Evolutionary conservation across 2,329 filamentous ascomycete genomes (phyloP), one percentile per base, ranked within the genome.

Genomic region (Hymenoscyphus albidus): DNA sequence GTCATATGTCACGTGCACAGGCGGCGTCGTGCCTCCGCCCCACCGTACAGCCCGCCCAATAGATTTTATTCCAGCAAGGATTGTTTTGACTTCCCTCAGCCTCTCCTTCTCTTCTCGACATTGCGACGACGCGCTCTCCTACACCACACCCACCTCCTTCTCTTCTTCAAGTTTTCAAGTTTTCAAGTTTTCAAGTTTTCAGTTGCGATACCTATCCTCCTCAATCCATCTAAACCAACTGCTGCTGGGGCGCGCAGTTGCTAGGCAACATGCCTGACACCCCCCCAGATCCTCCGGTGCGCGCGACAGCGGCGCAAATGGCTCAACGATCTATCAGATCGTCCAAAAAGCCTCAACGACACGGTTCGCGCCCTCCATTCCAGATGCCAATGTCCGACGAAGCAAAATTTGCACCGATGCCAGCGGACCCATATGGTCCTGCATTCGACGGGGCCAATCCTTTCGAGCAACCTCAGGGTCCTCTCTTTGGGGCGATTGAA

Each of bases 221-320:
- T 31, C 6, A n/a, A 59, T 22, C n/a, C 18, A n/a, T 5, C 27
- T 27, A 42, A 18, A 1, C 13, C 54, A 27, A 40, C 35, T 27
- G 12, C 10, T 18, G 18, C 22, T 27, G 22, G 48, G 27, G 32
- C 48, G 32, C 12, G 14, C 61, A 48, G 54, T 40, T 12, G 16
- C n/a, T 64, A 59, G 55, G 18, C 32, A 35, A 64, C 64, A 67
- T 60, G 54, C 72, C 73, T 70, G 70, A 72, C 57, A 38, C 58
- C 18, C 14, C 35, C n/a, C 56, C 31, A 5, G 40, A 40, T 39
- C 31, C 60, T 10, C 63, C 71, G 51, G 67, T 64, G 62, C 70
- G 72, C 60, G 74, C 72, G 22, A 76, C 71, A 61, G 74, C 74
- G 38, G 74, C 74, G 57, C 74, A 76, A 61, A 59, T 76, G 58